These are phyloP conservation scores for Phytophthora fragariae DNA, from an alignment of 352 stramenopile species.

Conservation along the genomic window DNA sequence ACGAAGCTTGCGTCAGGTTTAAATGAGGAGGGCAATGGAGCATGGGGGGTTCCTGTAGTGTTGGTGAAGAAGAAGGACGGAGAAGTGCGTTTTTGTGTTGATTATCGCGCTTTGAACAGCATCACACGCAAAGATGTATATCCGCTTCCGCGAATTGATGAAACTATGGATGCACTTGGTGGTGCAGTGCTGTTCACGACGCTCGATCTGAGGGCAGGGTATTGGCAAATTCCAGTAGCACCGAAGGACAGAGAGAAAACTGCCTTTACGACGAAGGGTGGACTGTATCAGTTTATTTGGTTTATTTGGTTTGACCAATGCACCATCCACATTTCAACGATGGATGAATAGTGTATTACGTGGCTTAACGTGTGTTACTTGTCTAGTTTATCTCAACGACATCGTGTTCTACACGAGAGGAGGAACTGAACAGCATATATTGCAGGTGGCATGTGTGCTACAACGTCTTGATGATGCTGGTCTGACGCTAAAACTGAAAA, in stretches of 20 bases:
- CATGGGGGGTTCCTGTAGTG: not conserved
- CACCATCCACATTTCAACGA: too few relatives aligned
- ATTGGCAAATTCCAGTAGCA: too few relatives aligned
- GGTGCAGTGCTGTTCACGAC: too few relatives aligned
- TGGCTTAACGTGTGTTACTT: not conserved
- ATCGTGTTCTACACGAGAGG: not conserved
- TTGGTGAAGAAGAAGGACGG: not conserved
- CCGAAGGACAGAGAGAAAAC: too few relatives aligned
- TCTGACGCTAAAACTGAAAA: not conserved
- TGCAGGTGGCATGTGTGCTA: not conserved
- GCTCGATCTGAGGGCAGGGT: too few relatives aligned
- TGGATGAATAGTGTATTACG: not conserved
- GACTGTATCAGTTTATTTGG: not conserved
- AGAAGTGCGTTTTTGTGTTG: not conserved
- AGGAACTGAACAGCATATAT: not conserved
- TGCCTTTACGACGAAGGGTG: too few relatives aligned
- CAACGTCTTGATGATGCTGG: not conserved
- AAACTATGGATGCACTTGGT: not conserved
- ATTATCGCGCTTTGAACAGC: not conserved
- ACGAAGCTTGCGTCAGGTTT: not conserved
- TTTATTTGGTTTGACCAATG: not conserved
- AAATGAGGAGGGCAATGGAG: not conserved
- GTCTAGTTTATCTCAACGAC: not conserved
- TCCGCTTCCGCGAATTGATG: not conserved
- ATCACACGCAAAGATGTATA: not conserved